Conservation (phyloP, 805 yeast genomes). For the Yarrowia sp. region DNA sequence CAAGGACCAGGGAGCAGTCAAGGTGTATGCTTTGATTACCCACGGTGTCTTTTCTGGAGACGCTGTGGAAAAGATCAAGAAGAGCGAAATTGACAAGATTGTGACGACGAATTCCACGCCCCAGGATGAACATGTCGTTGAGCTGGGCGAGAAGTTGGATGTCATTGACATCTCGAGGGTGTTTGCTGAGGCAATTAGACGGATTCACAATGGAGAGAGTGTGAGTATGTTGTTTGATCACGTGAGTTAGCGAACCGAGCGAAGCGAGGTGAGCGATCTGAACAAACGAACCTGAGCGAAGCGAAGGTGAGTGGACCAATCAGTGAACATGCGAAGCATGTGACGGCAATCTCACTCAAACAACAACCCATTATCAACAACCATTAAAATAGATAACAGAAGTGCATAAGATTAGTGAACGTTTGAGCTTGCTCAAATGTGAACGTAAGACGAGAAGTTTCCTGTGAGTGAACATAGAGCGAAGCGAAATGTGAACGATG, state of each 20-base stretch:
- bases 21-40: constrained; percentile 85
- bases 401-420: no score
- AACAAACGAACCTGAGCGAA: neutral
- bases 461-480: no score
- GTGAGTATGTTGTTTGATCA: constrained; percentile 93
- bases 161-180: constrained; percentile 87
- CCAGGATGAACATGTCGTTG: constrained; percentile 65
- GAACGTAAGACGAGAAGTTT: no score
- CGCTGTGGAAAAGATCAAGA: constrained; percentile 73
- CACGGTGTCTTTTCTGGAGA: constrained; percentile 95
- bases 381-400: no score
- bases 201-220: constrained; percentile 97
- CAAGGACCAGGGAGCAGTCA: constrained; percentile 90
- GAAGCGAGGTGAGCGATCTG: no score
- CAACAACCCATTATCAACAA: no score
- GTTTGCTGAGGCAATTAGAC: constrained; percentile 92
- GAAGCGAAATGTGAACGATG: no score
- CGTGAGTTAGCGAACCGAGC: constrained; percentile 47
- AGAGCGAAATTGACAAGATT: constrained; percentile 77
- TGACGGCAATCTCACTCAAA: no score
- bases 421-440: no score
- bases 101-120: constrained; percentile 93
- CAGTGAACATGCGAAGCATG: no score
- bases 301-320: neutral
- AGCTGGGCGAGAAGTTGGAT: constrained; percentile 67